Percentiles rank a stretch among this genome's conserved stretches.
phyloP scores from a whole-genome alignment of 257 asterid genomes.

The Solanum arcanum region DNA sequence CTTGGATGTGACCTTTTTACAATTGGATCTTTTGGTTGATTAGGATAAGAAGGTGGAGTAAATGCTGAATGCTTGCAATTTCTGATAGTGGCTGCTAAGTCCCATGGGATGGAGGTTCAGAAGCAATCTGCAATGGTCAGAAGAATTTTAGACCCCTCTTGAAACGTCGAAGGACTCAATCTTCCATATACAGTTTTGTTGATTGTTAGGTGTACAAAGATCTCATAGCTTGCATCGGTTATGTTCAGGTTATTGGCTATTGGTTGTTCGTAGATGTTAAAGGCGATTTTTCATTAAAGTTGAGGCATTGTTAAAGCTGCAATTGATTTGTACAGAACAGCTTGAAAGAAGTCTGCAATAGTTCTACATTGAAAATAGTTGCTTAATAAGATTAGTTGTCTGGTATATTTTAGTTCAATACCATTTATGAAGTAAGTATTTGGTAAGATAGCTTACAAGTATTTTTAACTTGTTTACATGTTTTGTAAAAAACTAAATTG shows the following conservation, averaged over 20 bases:
- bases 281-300: background rate
- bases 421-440: background rate
- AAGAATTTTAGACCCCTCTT: background rate
- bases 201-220: background rate
- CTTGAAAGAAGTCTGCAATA: constrained; percentile 1
- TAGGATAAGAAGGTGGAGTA: background rate
- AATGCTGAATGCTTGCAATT: background rate
- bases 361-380: background rate
- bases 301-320: background rate
- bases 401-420: background rate
- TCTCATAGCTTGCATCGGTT: background rate
- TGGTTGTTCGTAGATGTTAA: background rate
- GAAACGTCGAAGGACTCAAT: background rate
- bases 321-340: constrained; percentile 27
- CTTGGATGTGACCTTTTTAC: background rate
- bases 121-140: background rate
- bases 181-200: background rate
- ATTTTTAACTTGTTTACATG: background rate
- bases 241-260: background rate
- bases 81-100: background rate
- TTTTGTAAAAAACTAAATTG: background rate
- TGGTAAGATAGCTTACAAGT: background rate
- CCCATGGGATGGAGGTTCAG: background rate
- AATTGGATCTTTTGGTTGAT: background rate
- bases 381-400: background rate